Evolutionary conservation across 306 rosid species (phyloP), one percentile per base, ranked within the genome.

Genomic region (Elaeagnus macrophylla): DNA sequence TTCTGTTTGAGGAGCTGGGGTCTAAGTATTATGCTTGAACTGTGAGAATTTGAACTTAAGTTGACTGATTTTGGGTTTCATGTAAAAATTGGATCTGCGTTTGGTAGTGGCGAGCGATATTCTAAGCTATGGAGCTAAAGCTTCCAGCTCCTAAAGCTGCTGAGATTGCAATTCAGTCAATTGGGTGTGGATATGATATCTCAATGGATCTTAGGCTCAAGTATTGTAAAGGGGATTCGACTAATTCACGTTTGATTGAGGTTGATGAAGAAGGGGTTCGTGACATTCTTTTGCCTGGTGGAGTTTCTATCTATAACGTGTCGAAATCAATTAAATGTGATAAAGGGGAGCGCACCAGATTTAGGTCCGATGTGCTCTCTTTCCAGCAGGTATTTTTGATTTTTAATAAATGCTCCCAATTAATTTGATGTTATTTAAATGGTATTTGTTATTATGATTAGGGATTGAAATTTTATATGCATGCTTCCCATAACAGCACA

Each of bases 281-380:
- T 59, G 97, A 91, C 74, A 61, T 91, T 57, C 69, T 86, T 50
- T 74, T 91, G 67, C 95, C 97, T n/a, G 83, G 75, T n/a, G 94
- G 97, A 32, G 47, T 72, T 49, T 56, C 76, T 9, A 72, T 83
- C 63, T 59, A 10, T 43, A 86, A 88, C 39, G 94, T 91, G 65
- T 81, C 97, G n/a, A 81, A 81, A 68, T 79, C 82, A 65, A 84
- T 91, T 51, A 75, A 84, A 0, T 86, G 88, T 48, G 97, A 91
- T 69, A 91, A 91, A 77, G 97, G 97, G 48, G 97, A 91, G 72
- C 85, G 95, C 62, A 79, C 80, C 25, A 86, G 97, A 45, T 91
- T 83, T 79, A 86, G 84, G 59, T 83, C 95, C 35, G 97, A 91
- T 69, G 85, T 91, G 37, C 89, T 91, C 65, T 83, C 84, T 60